Evolutionary conservation across 495 filamentous ascomycete species (phyloP), one percentile per base, ranked within the genome.

Genomic region (Corynascus novoguineensis): DNA sequence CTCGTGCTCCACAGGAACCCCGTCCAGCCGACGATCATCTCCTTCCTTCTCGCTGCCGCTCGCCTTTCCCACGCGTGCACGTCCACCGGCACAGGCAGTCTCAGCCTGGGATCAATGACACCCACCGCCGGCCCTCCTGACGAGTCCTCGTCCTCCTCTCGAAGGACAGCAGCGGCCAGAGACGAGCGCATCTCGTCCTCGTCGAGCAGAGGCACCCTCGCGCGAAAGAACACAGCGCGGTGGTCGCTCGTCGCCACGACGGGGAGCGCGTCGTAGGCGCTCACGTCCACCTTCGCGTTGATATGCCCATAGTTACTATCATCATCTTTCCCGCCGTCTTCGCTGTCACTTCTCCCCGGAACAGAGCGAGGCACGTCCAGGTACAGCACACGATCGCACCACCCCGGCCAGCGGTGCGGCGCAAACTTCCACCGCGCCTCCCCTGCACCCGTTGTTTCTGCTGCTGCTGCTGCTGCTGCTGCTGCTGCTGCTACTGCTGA

Each of bases 351-450:
- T 1, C 47, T 35, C 10, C 48, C 53, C 27, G 60, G 61, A 35
- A 77, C 57, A 75, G 81, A 83, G 12, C 68, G 55, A 6, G 85
- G 82, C 12, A 81, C 58, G n/a, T 85, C 80, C 14, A 90, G 76
- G 64, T 83, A 97, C 17, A 98, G 73, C 40, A 98, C 85, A 12
- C 93, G 83, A 69, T 98, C 93, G 59, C 89, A 95, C 92, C 93
- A 98, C 64, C 87, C 87, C 1, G 93, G 93, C 83, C 86, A 96
- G 37, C 93, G 84, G 64, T 89, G 84, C 42, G 70, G 73, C 24
- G 89, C 84, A 82, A 89, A 96, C 35, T 73, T 70, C 89, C 89
- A 95, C 15, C 78, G 72, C 11, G 82, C 73, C 41, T 70, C 69
- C n/a, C n/a, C n/a, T n/a, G n/a, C n/a, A n/a, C n/a, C n/a, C n/a